Evolutionary conservation across 1,284 basidiomycete species (phyloP).

Genomic region (Trichosporon sp.): DNA sequence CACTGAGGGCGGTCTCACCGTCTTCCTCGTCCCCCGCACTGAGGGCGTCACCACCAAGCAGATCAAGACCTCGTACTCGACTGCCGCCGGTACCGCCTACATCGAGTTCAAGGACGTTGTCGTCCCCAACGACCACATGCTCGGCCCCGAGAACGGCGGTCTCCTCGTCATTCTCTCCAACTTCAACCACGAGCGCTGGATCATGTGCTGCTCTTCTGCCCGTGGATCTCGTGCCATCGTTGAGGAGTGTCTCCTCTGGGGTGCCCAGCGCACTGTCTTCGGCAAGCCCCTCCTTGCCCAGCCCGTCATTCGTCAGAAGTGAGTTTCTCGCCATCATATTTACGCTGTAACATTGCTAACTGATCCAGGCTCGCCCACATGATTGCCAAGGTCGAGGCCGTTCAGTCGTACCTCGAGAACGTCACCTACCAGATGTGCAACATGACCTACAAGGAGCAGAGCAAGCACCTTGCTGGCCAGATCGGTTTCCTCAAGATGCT

Average conservation of each 20-base stretch:
- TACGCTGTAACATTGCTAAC: too few relatives aligned
- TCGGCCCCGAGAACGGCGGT: slow-evolving; percentile 77
- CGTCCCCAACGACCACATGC: slow-evolving; percentile 75
- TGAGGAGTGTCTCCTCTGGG: slow-evolving; percentile 56
- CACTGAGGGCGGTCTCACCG: slow-evolving; percentile 72
- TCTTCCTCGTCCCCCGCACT: slow-evolving; percentile 71
- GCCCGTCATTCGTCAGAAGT: slow-evolving; percentile 74
- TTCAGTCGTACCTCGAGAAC: slow-evolving; percentile 83
- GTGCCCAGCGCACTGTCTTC: slow-evolving; percentile 70
- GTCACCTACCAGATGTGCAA: slow-evolving; percentile 89
- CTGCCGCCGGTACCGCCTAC: slow-evolving; percentile 74
- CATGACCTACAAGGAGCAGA: slow-evolving; percentile 57
- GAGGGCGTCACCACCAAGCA: slow-evolving; percentile 73
- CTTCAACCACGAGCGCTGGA: slow-evolving; percentile 47
- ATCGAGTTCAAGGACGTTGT: slow-evolving; percentile 52
- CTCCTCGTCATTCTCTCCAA: slow-evolving; percentile 64
- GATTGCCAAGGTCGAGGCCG: slow-evolving; percentile 76
- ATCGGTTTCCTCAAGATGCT: slow-evolving; percentile 59
- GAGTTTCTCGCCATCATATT: too few relatives aligned
- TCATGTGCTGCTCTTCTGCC: slow-evolving; percentile 46
- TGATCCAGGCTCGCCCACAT: slow-evolving; percentile 61
- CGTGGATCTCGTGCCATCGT: slow-evolving; percentile 42
- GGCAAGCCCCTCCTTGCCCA: slow-evolving; percentile 76
- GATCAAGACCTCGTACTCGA: slow-evolving; percentile 80
- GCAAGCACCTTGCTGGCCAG: slow-evolving; percentile 48